Conservation (phyloP, 179 eudicot genomes). For the Camellia oleifera region DNA sequence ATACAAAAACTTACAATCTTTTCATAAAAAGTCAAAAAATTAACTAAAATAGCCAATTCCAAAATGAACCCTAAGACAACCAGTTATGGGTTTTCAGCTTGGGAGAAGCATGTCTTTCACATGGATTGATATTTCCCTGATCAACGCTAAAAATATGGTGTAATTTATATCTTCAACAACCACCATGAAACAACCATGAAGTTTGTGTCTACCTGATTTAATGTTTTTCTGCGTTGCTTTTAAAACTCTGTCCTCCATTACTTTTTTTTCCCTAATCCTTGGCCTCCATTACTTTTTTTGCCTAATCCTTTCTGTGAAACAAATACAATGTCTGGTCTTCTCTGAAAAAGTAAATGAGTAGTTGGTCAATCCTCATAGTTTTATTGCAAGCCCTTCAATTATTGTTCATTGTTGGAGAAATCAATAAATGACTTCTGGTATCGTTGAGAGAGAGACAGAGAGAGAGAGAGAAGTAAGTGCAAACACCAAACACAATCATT, state of each 20-base stretch:
- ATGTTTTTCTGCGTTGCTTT: background rate
- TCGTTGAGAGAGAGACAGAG: background rate
- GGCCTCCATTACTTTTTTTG: background rate
- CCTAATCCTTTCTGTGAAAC: background rate
- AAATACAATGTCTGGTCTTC: background rate
- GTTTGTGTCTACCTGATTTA: background rate
- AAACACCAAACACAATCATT: background rate
- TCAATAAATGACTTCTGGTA: background rate
- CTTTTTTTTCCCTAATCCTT: background rate
- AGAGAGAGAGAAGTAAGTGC: background rate
- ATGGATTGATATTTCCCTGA: no score
- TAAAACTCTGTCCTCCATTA: background rate
- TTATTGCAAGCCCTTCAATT: background rate
- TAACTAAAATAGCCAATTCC: no score
- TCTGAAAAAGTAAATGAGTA: background rate
- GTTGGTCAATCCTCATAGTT: background rate
- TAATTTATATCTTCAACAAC: no score
- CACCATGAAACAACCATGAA: no score
- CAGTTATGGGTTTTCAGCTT: no score
- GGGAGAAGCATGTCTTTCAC: no score
- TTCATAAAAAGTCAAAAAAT: no score
- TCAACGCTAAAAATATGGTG: no score
- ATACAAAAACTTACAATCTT: no score
- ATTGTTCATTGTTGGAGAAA: background rate
- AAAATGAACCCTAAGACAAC: no score